phyloP scores from a whole-genome alignment of 495 filamentous ascomycete species.

The Penicillium coprophilum region DNA sequence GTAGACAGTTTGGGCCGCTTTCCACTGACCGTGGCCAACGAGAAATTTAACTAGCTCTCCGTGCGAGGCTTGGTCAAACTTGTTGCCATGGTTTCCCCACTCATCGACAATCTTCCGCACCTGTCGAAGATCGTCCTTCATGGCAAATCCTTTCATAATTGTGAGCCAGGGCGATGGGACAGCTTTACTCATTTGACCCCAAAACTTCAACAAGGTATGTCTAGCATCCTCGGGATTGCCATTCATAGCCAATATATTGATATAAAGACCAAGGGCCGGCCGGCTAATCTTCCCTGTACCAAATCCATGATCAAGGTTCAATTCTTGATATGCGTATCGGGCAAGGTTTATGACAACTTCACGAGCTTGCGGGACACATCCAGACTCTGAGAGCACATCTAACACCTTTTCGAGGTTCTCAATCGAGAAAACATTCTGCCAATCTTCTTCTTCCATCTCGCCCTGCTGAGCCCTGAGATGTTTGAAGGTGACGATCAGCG shows the following conservation, averaged over 20 bases:
- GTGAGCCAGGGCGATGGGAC: slow-evolving; percentile 54
- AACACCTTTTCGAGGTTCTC: slow-evolving; percentile 52
- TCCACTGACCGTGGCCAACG: slow-evolving; percentile 37
- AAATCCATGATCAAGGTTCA: slow-evolving; percentile 43
- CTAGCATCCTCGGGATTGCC: slow-evolving; percentile 60
- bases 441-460: slow-evolving; percentile 36
- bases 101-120: slow-evolving; percentile 29
- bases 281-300: slow-evolving; percentile 36
- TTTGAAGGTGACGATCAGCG: slow-evolving; percentile 56
- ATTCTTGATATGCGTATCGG: slow-evolving; percentile 54
- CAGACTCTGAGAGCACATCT: slow-evolving; percentile 38
- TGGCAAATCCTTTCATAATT: slow-evolving; percentile 65
- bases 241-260: slow-evolving; percentile 57
- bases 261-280: slow-evolving; percentile 48
- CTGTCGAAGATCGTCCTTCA: slow-evolving; percentile 56
- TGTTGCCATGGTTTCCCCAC: slow-evolving; percentile 32
- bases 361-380: slow-evolving; percentile 37
- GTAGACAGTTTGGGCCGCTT: slow-evolving; percentile 51
- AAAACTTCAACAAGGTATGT: slow-evolving; percentile 48
- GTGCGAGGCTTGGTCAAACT: slow-evolving; percentile 39
- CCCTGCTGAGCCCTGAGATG: slow-evolving; percentile 50
- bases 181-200: slow-evolving; percentile 31
- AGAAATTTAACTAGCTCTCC: slow-evolving; percentile 39
- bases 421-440: slow-evolving; percentile 45
- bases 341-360: slow-evolving; percentile 50